Base-by-base conservation (phyloP, 169 alveolate species). In the Plasmodium gallinaceum region DNA sequence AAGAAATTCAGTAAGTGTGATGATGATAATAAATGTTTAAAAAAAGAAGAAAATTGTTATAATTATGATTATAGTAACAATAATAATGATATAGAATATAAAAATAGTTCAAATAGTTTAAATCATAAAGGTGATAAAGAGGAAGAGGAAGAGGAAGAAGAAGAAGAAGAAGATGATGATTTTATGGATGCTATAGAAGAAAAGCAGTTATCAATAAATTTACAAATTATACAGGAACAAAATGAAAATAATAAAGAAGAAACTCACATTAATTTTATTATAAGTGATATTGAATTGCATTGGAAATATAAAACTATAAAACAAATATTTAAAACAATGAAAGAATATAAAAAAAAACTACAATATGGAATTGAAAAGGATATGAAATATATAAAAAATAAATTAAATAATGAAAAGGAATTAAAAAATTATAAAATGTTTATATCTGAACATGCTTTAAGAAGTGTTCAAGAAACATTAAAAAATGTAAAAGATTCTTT, bases 391-490 rank as follows among this genome's bases (percentile, higher is more conserved):
- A 86, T 86, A 43, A 86, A 86, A 61, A 71, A 86, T 60, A 86
- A 86, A 73, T 60, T 86, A 71, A 57, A 71, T 37, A 86, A 86
- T 51, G 87, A 86, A 64, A 42, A 65, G 70, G 92, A 86, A 65
- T 60, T 86, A 52, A 86, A 71, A 52, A 86, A 69, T 46, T 86
- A 86, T 48, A 86, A 86, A 52, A 86, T 86, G 92, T 71, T 86
- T 45, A 86, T 86, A 43, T 86, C 92, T 32, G 92, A 86, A 42
- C 51, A 86, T 58, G 48, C 92, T 22, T 70, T 86, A 54, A 86
- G 86, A 46, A 86, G 92, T 86, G 93, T 93, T 16, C 92, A 93
- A 46, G 92, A 89, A 61, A 93, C 95, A n/a, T 73, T 93, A 39
- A 92, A 93, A 52, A 93, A 86, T 74, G 83, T 71, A 20, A 93